phyloP scores from a whole-genome alignment of 306 rosid species.

The Rosa lucieae region DNA sequence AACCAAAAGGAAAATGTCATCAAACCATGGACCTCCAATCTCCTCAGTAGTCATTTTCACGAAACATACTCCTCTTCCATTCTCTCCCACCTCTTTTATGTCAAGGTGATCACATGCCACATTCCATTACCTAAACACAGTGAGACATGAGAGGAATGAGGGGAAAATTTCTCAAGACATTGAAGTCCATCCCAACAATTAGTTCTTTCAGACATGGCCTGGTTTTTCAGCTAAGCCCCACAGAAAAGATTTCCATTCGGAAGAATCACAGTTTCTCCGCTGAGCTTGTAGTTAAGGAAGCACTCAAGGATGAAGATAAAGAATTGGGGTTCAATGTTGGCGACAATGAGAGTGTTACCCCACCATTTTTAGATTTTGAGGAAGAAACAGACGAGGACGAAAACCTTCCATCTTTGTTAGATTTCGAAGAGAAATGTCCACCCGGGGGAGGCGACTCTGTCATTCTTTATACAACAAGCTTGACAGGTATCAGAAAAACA shows the following conservation, averaged over 20 bases:
- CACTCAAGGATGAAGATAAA: slow-evolving; percentile 38
- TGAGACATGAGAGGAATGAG: slow-evolving; percentile 50
- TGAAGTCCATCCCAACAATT: slow-evolving; percentile 56
- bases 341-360: slow-evolving; percentile 28
- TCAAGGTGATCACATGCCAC: slow-evolving; percentile 35
- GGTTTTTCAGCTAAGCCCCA: slow-evolving; percentile 47
- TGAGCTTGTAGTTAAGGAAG: slow-evolving; percentile 4
- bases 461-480: slow-evolving; percentile 81
- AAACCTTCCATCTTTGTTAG: slow-evolving; percentile 42
- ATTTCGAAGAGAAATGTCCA: slow-evolving; percentile 72
- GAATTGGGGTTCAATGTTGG: slow-evolving; percentile 28
- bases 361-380: slow-evolving; percentile 20
- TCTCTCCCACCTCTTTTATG: slow-evolving; percentile 26
- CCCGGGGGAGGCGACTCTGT: slow-evolving; percentile 67
- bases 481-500: slow-evolving; percentile 84
- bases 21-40: slow-evolving; percentile 31
- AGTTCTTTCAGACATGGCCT: slow-evolving; percentile 58
- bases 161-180: slow-evolving; percentile 52
- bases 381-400: slow-evolving; percentile 24
- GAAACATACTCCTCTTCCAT: slow-evolving; percentile 26
- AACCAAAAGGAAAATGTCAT: slow-evolving; percentile 36
- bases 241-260: slow-evolving; percentile 39
- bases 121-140: slow-evolving; percentile 24
- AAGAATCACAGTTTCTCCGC: slow-evolving; percentile 27
- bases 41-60: slow-evolving; percentile 40